These are phyloP conservation scores for Diplodia mutila DNA, from an alignment of 2,329 filamentous ascomycete genomes.

Conservation along the genomic window DNA sequence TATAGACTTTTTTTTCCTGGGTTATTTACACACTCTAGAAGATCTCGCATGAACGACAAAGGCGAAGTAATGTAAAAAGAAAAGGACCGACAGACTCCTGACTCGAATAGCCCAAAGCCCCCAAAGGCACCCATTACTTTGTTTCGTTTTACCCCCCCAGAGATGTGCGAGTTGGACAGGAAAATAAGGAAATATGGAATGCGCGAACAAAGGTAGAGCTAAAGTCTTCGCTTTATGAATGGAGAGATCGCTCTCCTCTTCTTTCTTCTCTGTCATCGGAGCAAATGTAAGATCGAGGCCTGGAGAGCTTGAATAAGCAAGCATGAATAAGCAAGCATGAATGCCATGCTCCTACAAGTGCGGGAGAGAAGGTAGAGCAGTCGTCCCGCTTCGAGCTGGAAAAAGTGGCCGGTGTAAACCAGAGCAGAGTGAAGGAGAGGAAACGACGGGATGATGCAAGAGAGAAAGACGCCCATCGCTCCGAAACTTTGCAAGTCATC, in stretches of 20 bases:
- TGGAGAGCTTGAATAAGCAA: too few species aligned
- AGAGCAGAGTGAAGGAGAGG: slow-evolving; percentile 3
- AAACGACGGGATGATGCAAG: slow-evolving; percentile 1
- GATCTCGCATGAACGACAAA: background rate
- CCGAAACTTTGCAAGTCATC: slow-evolving; percentile 20
- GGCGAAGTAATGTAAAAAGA: slow-evolving; percentile 12
- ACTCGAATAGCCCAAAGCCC: slow-evolving; percentile 23
- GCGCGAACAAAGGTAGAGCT: background rate
- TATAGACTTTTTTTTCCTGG: background rate
- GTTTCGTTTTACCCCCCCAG: slow-evolving; percentile 10
- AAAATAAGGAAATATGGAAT: background rate
- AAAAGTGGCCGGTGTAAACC: background rate
- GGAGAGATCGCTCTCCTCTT: background rate
- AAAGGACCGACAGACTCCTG: slow-evolving; percentile 16
- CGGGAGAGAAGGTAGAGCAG: background rate
- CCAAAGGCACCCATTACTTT: slow-evolving; percentile 20
- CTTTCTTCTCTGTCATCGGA: background rate
- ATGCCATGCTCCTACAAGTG: background rate
- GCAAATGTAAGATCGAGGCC: background rate
- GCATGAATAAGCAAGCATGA: background rate
- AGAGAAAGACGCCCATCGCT: slow-evolving; percentile 11
- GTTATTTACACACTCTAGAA: slow-evolving; percentile 14
- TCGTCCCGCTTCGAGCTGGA: background rate
- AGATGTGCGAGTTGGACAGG: slow-evolving; percentile 1
- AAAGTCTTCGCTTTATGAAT: background rate